phyloP scores from a whole-genome alignment of 2,329 filamentous ascomycete species.

The Pleoardoris graminearum region DNA sequence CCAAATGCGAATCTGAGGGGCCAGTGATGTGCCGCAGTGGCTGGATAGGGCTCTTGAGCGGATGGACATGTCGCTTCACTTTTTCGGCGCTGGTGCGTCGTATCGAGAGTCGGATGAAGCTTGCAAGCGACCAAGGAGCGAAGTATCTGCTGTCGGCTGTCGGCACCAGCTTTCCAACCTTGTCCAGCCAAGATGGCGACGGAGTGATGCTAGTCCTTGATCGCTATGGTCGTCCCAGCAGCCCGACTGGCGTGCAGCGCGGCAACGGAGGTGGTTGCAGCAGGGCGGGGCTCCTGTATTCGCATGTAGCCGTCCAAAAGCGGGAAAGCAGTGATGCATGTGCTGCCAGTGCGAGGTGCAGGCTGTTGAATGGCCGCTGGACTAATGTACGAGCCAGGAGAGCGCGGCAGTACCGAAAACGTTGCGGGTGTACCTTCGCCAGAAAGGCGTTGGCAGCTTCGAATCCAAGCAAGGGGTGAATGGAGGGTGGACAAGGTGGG shows the following conservation, averaged over 20 bases:
- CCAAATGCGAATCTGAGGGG: constrained; percentile 25
- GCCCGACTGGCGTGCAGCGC: constrained; percentile 7
- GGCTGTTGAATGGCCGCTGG: constrained; percentile 19
- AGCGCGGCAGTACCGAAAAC: not conserved
- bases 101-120: constrained; percentile 1
- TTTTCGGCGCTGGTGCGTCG: constrained; percentile 17
- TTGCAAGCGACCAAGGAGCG: not conserved
- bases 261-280: constrained; percentile 18
- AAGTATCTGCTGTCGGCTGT: not conserved
- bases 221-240: too few relatives aligned
- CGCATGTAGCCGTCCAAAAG: constrained; percentile 20
- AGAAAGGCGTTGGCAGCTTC: not conserved
- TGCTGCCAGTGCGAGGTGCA: constrained; percentile 23
- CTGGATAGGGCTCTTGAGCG: constrained; percentile 7
- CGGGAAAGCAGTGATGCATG: constrained; percentile 17
- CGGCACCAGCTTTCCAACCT: too few relatives aligned
- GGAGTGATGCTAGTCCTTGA: too few relatives aligned
- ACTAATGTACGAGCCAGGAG: constrained; percentile 28
- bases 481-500: not conserved
- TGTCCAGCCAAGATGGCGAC: too few relatives aligned
- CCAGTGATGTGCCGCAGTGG: constrained; percentile 27
- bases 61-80: constrained; percentile 22
- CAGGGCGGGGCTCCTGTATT: constrained; percentile 12
- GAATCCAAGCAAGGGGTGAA: not conserved
- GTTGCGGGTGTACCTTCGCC: not conserved